phyloP scores from a whole-genome alignment of 805 yeast species.

The Yarrowia hollandica region DNA sequence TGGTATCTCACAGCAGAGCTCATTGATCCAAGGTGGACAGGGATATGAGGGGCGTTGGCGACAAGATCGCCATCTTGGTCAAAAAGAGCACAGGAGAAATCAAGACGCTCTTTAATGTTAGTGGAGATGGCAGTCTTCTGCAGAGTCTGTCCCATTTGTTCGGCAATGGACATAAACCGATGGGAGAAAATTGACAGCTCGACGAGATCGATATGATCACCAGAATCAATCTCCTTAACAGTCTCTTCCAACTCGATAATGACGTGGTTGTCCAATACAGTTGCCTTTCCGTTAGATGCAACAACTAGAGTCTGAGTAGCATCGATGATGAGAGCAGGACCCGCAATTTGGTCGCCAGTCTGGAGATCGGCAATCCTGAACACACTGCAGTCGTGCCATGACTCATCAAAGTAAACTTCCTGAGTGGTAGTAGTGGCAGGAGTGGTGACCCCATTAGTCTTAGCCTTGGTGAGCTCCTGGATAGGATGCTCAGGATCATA shows the following conservation, averaged over 20 bases:
- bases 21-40: slow-evolving; percentile 87
- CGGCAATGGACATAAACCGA: slow-evolving; percentile 87
- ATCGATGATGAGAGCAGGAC: slow-evolving; percentile 79
- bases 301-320: slow-evolving; percentile 78
- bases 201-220: slow-evolving; percentile 58
- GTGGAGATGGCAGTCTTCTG: slow-evolving; percentile 80
- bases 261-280: slow-evolving; percentile 62
- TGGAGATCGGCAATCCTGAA: slow-evolving; percentile 55
- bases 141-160: slow-evolving; percentile 80
- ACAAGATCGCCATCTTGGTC: slow-evolving; percentile 74
- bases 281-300: slow-evolving; percentile 60
- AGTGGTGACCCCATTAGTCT: slow-evolving; percentile 34
- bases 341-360: slow-evolving; percentile 55
- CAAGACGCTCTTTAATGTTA: slow-evolving; percentile 79
- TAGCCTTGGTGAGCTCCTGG: slow-evolving; percentile 50
- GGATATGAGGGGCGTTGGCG: slow-evolving; percentile 87
- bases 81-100: slow-evolving; percentile 82
- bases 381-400: slow-evolving; percentile 53
- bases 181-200: slow-evolving; percentile 75
- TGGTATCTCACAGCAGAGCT: slow-evolving; percentile 73
- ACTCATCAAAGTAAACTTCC: slow-evolving; percentile 58
- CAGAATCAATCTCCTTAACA: slow-evolving; percentile 11
- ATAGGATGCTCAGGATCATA: slow-evolving; percentile 50
- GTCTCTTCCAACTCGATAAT: slow-evolving; percentile 44
- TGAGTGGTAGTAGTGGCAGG: slow-evolving; percentile 38